phyloP scores from a whole-genome alignment of 2,329 filamentous ascomycete species.

The Xylaria polymorpha region DNA sequence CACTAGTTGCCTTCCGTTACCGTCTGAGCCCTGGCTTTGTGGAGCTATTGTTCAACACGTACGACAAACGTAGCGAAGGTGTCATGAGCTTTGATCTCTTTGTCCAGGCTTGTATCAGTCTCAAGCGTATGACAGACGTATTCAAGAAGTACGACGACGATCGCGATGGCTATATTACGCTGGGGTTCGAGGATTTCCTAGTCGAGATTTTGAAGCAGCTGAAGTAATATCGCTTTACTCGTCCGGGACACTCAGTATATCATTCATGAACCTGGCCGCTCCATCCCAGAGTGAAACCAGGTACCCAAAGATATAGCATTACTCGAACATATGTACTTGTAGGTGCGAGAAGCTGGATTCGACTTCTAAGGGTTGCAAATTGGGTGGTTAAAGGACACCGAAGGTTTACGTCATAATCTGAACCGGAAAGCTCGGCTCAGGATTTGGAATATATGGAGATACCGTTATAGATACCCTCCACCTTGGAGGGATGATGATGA shows the following conservation, averaged over 20 bases:
- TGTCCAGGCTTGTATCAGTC: constrained; percentile 94
- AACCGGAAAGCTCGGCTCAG: constrained; percentile 8
- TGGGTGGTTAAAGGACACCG: not conserved
- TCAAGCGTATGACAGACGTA: constrained; percentile 99
- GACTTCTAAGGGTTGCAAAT: constrained; percentile 8
- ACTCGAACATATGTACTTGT: constrained; percentile 21
- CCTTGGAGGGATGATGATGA: constrained; percentile 23
- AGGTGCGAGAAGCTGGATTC: not conserved
- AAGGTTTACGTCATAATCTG: not conserved
- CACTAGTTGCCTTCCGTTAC: constrained; percentile 93
- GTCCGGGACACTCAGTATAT: not conserved
- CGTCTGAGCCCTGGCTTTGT: constrained; percentile 87
- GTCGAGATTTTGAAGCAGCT: constrained; percentile 74
- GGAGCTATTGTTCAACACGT: constrained; percentile 85
- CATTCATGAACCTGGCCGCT: not conserved
- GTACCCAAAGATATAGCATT: not conserved
- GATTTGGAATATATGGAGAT: constrained; percentile 22
- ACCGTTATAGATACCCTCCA: constrained; percentile 33
- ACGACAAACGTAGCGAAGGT: constrained; percentile 79
- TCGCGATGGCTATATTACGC: constrained; percentile 88
- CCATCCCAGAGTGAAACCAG: not conserved
- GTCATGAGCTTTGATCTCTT: constrained; percentile 94
- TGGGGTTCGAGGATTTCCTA: constrained; percentile 85
- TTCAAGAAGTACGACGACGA: constrained; percentile 99
- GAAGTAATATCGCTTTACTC: constrained; percentile 53